Evolutionary conservation across 139 green algal species (phyloP), one percentile per base, ranked within the genome.

Genomic region (Protoeuglena noctilucae): DNA sequence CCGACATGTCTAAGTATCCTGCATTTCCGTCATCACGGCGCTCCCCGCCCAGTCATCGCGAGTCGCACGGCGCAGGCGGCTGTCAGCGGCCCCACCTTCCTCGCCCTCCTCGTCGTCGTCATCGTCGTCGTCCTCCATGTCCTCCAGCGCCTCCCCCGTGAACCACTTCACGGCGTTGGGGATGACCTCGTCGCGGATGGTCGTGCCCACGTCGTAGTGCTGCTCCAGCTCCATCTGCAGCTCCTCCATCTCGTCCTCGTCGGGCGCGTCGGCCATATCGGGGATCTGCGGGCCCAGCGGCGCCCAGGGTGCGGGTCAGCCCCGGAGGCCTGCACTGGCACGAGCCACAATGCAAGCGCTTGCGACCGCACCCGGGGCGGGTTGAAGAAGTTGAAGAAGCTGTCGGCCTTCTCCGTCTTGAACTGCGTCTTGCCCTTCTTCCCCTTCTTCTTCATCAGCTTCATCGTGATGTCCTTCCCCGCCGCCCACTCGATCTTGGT

Each of bases 381-480:
- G 25, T n/a, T 40, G 53, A 60, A 60, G 53, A 60, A 60, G n/a
- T 60, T 56, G 53, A 60, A 60, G 26, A 60, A 60, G 26, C 5
- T 27, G 26, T 60, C 53, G 53, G 26, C 40, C n/a, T 26, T 5
- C 53, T 60, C 53, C 21, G 25, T 56, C 53, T 60, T 60, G 5
- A 27, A 53, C 26, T 53, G n/a, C 4, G 53, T 12, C 25, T 31
- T 31, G 40, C 53, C 53, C 34, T 50, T 49, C 53, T 60, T 60
- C 21, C 19, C 5, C 40, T 60, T 60, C 40, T 60, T 60, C 53
- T 39, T 60, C 19, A 52, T 5, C n/a, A 50, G 14, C 40, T 60
- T 60, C 25, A 60, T 21, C 39, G 53, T 60, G 6, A 60, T 12
- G 40, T 50, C 28, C 40, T 60, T 49, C 5, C 40, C 40, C 25